These are phyloP conservation scores for Malania oleifera DNA, from an alignment of 164 flowering plant species.

Conservation along the genomic window DNA sequence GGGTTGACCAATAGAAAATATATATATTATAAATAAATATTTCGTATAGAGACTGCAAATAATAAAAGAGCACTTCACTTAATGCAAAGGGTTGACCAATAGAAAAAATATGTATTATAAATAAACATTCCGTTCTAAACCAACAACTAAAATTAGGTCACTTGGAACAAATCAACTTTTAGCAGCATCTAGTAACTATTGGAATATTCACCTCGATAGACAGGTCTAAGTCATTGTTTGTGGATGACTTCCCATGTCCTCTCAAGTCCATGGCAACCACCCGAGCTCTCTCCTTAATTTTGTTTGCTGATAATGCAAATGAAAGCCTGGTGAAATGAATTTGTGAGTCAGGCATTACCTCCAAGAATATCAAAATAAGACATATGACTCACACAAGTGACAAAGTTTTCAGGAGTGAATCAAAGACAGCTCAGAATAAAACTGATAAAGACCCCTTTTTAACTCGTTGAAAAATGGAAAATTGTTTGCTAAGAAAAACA, in stretches of 20 bases:
- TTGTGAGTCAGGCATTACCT: neutral
- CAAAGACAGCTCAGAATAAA: too few relatives aligned
- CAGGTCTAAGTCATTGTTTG: constrained; percentile 77
- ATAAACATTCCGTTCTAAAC: too few relatives aligned
- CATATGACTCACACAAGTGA: too few relatives aligned
- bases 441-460: too few relatives aligned
- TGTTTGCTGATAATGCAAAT: constrained; percentile 73
- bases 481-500: too few relatives aligned
- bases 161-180: neutral
- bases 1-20: neutral
- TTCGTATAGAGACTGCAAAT: neutral
- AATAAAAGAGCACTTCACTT: neutral
- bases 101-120: too few relatives aligned
- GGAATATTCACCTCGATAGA: constrained; percentile 62
- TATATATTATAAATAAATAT: too few relatives aligned
- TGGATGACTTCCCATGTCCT: constrained; percentile 88
- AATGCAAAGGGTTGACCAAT: neutral
- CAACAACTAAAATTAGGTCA: constrained; percentile 1
- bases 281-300: constrained; percentile 79
- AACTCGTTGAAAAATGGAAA: too few relatives aligned
- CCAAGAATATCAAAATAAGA: too few relatives aligned
- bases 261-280: constrained; percentile 93
- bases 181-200: neutral
- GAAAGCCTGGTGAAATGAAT: constrained; percentile 62
- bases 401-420: too few relatives aligned